Evolutionary conservation across 176 grass and related monocot genomes (phyloP), one percentile per base, ranked within the genome.

Genomic region (Metroxylon sagu): DNA sequence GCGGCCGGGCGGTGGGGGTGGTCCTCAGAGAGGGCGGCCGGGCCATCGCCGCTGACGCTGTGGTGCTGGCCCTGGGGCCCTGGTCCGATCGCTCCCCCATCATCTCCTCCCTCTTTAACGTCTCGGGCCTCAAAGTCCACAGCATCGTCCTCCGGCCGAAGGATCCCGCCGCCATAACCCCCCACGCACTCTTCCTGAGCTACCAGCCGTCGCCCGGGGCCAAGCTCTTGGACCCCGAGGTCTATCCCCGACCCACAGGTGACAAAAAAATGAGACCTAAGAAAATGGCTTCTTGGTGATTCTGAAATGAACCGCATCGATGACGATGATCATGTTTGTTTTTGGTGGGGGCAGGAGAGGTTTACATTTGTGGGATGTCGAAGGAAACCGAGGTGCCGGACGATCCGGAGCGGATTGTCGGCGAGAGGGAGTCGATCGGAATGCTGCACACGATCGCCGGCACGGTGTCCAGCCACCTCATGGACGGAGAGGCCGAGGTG

Each of bases 381-480:
- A 82, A 91, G 73, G 78, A 85, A 27, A 75, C 57, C 49, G 76
- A 85, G 0, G 78, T 90, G 14, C 87, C 92, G 0, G 74, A 91
- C 28, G 75, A 97, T 50, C 87, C 84, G 0, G 78, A 75, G 48
- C 68, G 79, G 3, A 97, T 97, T 58, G 58, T 59, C 12, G 83
- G 83, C 1, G 92, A 97, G 12, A 75, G 60, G 0, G 78, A 83
- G 15, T 88, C 87, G 0, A 91, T 97, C 66, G 75, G 79, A 4
- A 91, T 97, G 92, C 87, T 97, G 74, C 87, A 91, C 52, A 82
- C 85, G 82, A 85, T 91, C 6, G 83, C 84, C 2, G 72, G 80
- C 69, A 85, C 26, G 19, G 83, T 97, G 50, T 97, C 87, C 19
- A 85, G 77, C 23, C 92, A 97, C 26, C 68, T 91, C 53, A 87